A percentile compares a stretch with the other conserved stretches of the same genome.
Conservation (phyloP, 345 rosid genomes). For the Aegle marmelos region DNA sequence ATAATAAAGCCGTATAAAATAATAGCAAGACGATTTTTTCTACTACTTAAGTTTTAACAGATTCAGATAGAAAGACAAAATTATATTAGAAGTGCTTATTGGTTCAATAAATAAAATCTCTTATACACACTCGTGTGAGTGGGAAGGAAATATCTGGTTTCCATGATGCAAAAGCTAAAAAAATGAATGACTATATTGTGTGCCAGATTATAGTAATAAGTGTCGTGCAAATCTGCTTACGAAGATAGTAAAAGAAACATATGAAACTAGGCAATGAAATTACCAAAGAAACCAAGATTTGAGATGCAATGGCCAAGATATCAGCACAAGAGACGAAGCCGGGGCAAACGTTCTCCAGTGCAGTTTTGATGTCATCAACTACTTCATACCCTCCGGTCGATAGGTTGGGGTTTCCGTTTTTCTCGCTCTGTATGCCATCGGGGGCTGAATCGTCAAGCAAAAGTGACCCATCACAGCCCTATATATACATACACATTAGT, state of each 20-base stretch:
- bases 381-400: conserved; percentile 34
- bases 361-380: conserved; percentile 47
- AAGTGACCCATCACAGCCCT: conserved; percentile 62
- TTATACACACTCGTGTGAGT: too few species aligned
- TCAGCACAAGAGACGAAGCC: conserved; percentile 63
- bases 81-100: too few species aligned
- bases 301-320: conserved; percentile 48
- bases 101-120: too few species aligned
- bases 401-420: conserved; percentile 31
- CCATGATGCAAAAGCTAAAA: too few species aligned
- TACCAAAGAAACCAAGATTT: conserved; percentile 46
- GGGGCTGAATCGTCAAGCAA: conserved; percentile 33
- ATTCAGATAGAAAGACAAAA: too few species aligned
- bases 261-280: background rate
- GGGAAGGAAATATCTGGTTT: too few species aligned
- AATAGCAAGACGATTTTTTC: too few species aligned
- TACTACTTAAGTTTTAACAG: too few species aligned
- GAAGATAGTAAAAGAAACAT: background rate
- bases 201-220: too few species aligned
- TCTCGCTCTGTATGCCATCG: conserved; percentile 28
- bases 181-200: too few species aligned
- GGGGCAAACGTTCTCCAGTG: conserved; percentile 52
- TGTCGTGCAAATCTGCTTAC: background rate
- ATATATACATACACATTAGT: background rate
- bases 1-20: too few species aligned